A percentile compares a stretch with the other conserved stretches of the same genome.
phyloP scores from a whole-genome alignment of 768 basidiomycete species.

The Neoboletus subvelutipes region DNA sequence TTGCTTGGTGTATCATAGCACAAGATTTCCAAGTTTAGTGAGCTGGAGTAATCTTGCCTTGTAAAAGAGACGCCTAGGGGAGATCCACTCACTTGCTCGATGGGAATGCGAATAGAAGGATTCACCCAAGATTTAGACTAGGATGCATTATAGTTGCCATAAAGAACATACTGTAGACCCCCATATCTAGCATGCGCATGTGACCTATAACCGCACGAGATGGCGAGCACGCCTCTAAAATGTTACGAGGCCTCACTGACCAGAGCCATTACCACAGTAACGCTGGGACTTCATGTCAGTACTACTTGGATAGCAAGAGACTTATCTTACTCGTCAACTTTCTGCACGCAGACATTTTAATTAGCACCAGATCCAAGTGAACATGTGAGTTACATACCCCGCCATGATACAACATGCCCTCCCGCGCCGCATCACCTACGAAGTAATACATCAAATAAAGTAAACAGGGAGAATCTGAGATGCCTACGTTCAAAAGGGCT shows the following conservation, averaged over 20 bases:
- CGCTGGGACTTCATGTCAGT: constrained; percentile 41
- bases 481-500: constrained; percentile 75
- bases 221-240: background rate
- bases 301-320: background rate
- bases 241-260: constrained; percentile 59
- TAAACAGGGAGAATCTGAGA: background rate
- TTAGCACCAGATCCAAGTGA: constrained; percentile 9
- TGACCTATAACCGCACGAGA: background rate
- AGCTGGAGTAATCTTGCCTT: constrained; percentile 1
- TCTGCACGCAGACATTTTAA: constrained; percentile 41
- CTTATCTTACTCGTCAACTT: constrained; percentile 71
- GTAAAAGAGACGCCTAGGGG: background rate
- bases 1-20: constrained; percentile 34
- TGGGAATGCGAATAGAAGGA: background rate
- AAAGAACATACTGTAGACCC: background rate
- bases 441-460: constrained; percentile 6
- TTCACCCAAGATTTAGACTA: background rate
- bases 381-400: constrained; percentile 55
- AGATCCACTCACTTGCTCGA: background rate
- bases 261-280: constrained; percentile 67
- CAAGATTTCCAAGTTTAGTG: constrained; percentile 14
- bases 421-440: constrained; percentile 60
- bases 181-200: background rate
- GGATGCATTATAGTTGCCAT: background rate
- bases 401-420: constrained; percentile 65